Conservation (phyloP, 306 rosid species). For the Prunus mongolica region DNA sequence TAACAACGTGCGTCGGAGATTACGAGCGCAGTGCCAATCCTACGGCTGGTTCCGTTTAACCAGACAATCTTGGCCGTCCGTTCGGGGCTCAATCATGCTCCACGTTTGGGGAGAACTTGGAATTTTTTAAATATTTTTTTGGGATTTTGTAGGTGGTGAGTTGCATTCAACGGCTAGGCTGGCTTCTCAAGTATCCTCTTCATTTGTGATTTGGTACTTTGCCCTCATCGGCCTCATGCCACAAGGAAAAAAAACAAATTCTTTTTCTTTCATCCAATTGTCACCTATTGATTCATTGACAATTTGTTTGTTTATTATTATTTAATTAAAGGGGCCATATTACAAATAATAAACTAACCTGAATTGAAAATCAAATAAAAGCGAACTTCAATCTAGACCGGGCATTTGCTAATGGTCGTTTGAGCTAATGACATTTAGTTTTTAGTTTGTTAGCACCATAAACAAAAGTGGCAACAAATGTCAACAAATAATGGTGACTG, state of each 20-base stretch:
- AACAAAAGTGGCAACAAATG: too few species aligned
- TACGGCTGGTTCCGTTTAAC: constrained; percentile 7
- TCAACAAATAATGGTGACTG: too few species aligned
- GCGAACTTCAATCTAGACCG: too few species aligned
- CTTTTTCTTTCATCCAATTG: neutral
- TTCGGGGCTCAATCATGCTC: constrained; percentile 3
- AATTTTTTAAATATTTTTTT: neutral
- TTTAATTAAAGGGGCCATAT: neutral
- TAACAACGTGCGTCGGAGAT: constrained; percentile 46
- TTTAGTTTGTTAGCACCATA: too few species aligned
- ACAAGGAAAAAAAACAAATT: too few species aligned
- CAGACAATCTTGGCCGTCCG: constrained; percentile 27
- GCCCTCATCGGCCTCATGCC: neutral
- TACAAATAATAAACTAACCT: too few species aligned
- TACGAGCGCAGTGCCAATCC: constrained; percentile 8
- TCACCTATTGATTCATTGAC: neutral
- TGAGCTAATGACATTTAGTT: too few species aligned
- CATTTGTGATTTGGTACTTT: constrained; percentile 12
- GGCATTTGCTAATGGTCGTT: too few species aligned
- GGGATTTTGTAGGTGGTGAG: constrained; percentile 49
- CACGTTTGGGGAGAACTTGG: constrained; percentile 31
- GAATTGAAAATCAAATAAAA: too few species aligned
- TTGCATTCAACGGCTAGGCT: constrained; percentile 45
- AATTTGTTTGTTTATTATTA: neutral
- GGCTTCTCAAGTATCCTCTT: constrained; percentile 17